These are phyloP conservation scores for Kwoniella mangroviensis DNA, from an alignment of 768 basidiomycete genomes.

Conservation along the genomic window DNA sequence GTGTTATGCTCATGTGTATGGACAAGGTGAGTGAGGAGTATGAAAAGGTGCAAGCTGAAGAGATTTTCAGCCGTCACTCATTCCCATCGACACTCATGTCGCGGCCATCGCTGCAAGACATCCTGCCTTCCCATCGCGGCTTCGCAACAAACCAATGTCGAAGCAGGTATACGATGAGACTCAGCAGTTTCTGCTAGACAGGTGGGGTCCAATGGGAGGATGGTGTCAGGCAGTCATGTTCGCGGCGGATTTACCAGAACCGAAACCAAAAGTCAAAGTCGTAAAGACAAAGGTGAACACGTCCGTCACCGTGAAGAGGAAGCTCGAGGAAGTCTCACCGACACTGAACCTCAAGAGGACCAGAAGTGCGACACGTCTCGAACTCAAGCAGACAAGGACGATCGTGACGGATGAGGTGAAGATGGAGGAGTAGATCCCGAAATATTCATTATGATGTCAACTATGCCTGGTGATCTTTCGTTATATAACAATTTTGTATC, in stretches of 20 bases:
- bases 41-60: neutral
- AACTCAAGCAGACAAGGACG: neutral
- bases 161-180: constrained; percentile 52
- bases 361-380: constrained; percentile 18
- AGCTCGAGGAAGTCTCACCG: neutral
- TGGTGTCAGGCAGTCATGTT: constrained; percentile 58
- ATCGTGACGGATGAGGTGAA: constrained; percentile 10
- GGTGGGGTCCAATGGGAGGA: constrained; percentile 55
- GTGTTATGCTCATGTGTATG: constrained; percentile 86
- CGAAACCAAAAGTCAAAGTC: constrained; percentile 3
- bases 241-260: constrained; percentile 49
- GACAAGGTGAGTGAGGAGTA: constrained; percentile 68
- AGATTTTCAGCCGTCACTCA: constrained; percentile 69
- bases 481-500: neutral
- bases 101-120: constrained; percentile 73
- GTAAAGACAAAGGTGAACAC: neutral
- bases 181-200: constrained; percentile 46
- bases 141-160: constrained; percentile 53
- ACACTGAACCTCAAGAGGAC: constrained; percentile 18
- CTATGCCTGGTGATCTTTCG: neutral
- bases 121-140: constrained; percentile 50
- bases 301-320: constrained; percentile 9
- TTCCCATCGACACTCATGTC: constrained; percentile 96
- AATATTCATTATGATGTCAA: constrained; percentile 16
- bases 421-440: neutral